Evolutionary conservation across 2,329 filamentous ascomycete genomes (phyloP).

Genomic region (Aureobasidium namibiae): DNA sequence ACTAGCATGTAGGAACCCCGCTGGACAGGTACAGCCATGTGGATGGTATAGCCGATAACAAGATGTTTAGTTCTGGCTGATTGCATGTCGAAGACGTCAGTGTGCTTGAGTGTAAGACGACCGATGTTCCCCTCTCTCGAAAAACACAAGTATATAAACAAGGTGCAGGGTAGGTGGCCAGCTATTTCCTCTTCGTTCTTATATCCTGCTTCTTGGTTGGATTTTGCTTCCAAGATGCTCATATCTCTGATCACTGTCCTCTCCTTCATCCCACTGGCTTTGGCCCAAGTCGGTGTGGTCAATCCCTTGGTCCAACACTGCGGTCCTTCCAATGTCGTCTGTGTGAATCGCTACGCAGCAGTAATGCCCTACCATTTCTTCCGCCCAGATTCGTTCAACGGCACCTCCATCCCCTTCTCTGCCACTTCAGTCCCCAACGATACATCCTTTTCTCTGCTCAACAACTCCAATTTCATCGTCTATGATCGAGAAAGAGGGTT

Average conservation of each 20-base stretch:
- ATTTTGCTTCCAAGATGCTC: not conserved
- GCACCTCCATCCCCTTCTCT: slow-evolving; percentile 33
- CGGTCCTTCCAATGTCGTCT: slow-evolving; percentile 24
- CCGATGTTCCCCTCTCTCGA: not conserved
- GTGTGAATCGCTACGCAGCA: slow-evolving; percentile 31
- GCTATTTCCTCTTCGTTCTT: not conserved
- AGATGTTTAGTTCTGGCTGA: not conserved
- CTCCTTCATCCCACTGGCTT: not conserved
- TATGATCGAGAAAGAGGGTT: slow-evolving; percentile 22
- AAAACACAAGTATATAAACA: not conserved
- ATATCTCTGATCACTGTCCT: not conserved
- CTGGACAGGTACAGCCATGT: not conserved
- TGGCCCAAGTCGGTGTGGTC: not conserved
- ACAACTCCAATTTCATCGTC: not conserved
- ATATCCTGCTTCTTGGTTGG: not conserved
- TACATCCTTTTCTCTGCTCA: not conserved
- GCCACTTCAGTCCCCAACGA: slow-evolving; percentile 19
- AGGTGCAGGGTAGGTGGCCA: not conserved
- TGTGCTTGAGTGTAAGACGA: not conserved
- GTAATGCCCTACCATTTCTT: slow-evolving; percentile 33
- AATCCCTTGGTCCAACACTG: not conserved
- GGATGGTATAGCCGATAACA: not conserved
- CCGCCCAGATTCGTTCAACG: slow-evolving; percentile 26
- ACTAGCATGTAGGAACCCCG: not conserved
- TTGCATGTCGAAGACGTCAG: not conserved